Conservation (phyloP, 371 early-diverging fungal species). For the Rhizopus delemar region DNA sequence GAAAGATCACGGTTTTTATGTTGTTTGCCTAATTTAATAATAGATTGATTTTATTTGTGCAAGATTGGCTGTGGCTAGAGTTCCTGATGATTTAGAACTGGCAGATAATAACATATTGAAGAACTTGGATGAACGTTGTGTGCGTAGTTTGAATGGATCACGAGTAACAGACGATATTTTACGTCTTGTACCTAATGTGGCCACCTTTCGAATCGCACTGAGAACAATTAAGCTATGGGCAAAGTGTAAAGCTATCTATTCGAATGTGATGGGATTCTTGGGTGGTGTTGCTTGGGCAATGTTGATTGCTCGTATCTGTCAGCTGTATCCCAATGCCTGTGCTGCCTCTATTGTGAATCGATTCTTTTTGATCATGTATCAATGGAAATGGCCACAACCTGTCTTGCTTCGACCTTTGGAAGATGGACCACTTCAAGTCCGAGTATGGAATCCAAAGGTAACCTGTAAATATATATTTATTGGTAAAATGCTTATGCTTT, state of each 20-base stretch:
- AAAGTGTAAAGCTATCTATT: conserved; percentile 91
- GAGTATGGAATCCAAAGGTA: conserved; percentile 98
- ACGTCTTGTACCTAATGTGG: conserved; percentile 90
- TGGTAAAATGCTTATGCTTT: neutral
- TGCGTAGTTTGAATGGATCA: conserved; percentile 94
- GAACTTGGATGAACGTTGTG: conserved; percentile 90
- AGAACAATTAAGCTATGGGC: conserved; percentile 99
- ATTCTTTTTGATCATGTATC: conserved; percentile 89
- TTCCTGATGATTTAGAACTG: conserved; percentile 87
- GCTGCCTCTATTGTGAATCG: conserved; percentile 86
- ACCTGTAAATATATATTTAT: neutral
- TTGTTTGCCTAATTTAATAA: conserved; percentile 13
- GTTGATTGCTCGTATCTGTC: conserved; percentile 97
- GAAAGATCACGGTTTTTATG: conserved; percentile 8
- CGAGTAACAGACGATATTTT: conserved; percentile 98
- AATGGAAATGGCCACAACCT: conserved; percentile 99
- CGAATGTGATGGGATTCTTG: conserved; percentile 98
- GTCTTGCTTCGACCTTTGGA: conserved; percentile 94
- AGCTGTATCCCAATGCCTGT: conserved; percentile 96
- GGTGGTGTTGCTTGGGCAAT: conserved; percentile 99
- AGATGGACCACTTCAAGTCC: conserved; percentile 87
- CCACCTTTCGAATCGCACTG: conserved; percentile 89
- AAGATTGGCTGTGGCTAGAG: conserved; percentile 65
- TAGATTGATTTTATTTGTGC: conserved; percentile 97
- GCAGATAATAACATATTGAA: conserved; percentile 82